phyloP scores from a whole-genome alignment of 139 green algal species.

The Coelastrella sp. region DNA sequence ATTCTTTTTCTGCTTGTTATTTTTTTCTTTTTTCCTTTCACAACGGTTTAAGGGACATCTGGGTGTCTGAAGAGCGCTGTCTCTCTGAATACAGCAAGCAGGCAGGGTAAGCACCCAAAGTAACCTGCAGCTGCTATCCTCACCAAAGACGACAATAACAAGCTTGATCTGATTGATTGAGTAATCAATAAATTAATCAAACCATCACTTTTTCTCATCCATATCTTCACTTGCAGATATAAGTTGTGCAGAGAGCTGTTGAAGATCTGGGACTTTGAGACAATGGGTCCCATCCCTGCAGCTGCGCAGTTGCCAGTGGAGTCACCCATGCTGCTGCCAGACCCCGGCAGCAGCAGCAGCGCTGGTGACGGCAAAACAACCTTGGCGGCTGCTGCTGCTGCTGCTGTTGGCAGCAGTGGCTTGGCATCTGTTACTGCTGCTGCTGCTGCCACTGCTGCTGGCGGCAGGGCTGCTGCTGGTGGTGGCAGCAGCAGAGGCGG shows the following conservation, averaged over 20 bases:
- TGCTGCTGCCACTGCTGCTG: background rate
- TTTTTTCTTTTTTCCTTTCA: no score
- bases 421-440: background rate
- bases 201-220: no score
- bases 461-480: background rate
- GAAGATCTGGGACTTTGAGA: background rate
- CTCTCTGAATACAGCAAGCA: no score
- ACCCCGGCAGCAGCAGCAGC: slow-evolving; percentile 18
- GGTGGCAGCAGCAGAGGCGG: background rate
- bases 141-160: no score
- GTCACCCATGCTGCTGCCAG: background rate
- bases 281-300: background rate
- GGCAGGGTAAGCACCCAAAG: no score
- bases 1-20: no score
- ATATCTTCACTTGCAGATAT: background rate
- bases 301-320: slow-evolving; percentile 7
- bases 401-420: background rate
- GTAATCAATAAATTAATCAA: no score
- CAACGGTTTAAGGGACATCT: no score
- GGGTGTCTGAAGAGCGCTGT: no score
- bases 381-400: background rate
- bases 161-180: no score
- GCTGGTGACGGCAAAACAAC: background rate
- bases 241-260: slow-evolving; percentile 3
- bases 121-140: no score